Evolutionary conservation across 2,329 filamentous ascomycete genomes (phyloP), one percentile per base, ranked within the genome.

Genomic region (Xylariaceae sp.): DNA sequence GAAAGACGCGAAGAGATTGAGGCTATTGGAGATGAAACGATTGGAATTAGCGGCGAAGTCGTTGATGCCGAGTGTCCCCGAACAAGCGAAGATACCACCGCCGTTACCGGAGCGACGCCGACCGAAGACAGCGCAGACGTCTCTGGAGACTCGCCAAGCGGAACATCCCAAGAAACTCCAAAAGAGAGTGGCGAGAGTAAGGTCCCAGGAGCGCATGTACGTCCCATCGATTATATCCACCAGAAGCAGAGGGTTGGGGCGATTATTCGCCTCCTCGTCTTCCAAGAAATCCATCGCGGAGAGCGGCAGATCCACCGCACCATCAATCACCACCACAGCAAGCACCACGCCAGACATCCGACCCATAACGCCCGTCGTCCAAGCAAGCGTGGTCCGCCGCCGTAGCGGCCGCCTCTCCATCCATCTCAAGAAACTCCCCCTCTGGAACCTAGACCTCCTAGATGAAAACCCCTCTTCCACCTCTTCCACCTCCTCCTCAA

Each of bases 381-480:
- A 66, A 46, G 65, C 62, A 26, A 68, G 64, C 50, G 56, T 68
- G 3, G 67, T 67, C 40, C 62, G 66, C 46, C 58, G 66, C 42
- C 61, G 64, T 19, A 68, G 65, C 39, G 59, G 55, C n/a, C 59
- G 67, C 39, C 54, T 70, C 29, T 72, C 70, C 1, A 65, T 67
- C 4, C 65, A 69, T 11, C 65, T 72, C 57, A 67, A 61, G 53
- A 66, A 65, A 48, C 53, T 70, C n/a, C 68, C 68, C 9, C 56
- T 68, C 51, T 70, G 68, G 67, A 65, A 60, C 47, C 50, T 53
- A 3, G 66, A 67, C n/a, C 51, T 59, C 29, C 47, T 61, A 9
- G 60, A 66, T 8, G 64, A 66, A n/a, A 57, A 19, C 19, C 19
- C 19, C 19, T 19, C 19, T 19, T 19, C 19, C 19, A 19, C 19